Conservation (phyloP, 1,284 basidiomycete species). For the Wolfiporia cocos region DNA sequence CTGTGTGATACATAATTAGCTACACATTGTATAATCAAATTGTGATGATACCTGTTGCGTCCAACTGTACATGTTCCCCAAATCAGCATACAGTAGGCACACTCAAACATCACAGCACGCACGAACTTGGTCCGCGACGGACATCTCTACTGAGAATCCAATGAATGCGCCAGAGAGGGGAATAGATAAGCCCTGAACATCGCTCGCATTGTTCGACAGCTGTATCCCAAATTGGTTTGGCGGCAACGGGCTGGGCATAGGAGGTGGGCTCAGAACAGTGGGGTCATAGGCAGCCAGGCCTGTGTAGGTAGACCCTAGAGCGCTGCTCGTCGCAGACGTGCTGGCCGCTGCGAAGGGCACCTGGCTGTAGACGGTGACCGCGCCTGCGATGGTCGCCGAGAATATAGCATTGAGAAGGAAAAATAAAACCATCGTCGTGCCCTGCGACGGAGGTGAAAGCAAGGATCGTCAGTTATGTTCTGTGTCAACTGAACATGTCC, state of each 20-base stretch:
- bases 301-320: slow-evolving; percentile 7
- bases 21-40: neutral
- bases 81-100: neutral
- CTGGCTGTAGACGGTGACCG: slow-evolving; percentile 6
- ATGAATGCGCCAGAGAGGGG: slow-evolving; percentile 54
- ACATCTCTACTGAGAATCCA: slow-evolving; percentile 72
- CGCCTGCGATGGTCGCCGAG: no score
- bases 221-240: slow-evolving; percentile 20
- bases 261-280: slow-evolving; percentile 15
- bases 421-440: no score
- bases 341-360: neutral
- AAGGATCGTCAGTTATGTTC: no score
- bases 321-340: slow-evolving; percentile 2
- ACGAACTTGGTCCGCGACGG: slow-evolving; percentile 59
- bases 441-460: no score
- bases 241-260: slow-evolving; percentile 14
- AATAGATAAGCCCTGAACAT: slow-evolving; percentile 41
- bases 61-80: slow-evolving; percentile 3
- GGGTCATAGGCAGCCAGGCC: slow-evolving; percentile 19
- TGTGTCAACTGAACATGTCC: no score
- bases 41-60: neutral
- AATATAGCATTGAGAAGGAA: no score
- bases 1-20: neutral
- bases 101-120: slow-evolving; percentile 24
- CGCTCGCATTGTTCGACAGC: slow-evolving; percentile 17